Evolutionary conservation across 331 rosid species (phyloP).

Genomic region (Dryas integrifolia): DNA sequence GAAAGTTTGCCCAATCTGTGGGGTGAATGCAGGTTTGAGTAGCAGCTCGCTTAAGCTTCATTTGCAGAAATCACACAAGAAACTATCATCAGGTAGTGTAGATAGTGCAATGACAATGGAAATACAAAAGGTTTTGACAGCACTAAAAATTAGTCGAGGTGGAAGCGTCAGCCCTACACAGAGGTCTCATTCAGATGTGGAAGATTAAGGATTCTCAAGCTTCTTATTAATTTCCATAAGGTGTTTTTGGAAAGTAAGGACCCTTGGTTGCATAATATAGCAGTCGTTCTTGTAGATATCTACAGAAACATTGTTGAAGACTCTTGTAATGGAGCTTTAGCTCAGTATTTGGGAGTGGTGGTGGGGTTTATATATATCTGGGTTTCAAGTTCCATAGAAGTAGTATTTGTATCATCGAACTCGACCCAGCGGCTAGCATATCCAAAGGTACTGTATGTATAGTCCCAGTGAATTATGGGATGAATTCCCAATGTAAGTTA

Average conservation of each 20-base stretch:
- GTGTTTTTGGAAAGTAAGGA: neutral
- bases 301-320: neutral
- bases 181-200: conserved; percentile 48
- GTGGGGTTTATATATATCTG: neutral
- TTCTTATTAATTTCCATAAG: neutral
- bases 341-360: neutral
- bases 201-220: conserved; percentile 14
- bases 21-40: conserved; percentile 85
- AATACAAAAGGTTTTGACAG: conserved; percentile 72
- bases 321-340: neutral
- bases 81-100: conserved; percentile 84
- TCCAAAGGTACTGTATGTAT: too few relatives aligned
- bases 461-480: too few relatives aligned
- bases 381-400: neutral
- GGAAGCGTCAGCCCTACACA: conserved; percentile 82
- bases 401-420: too few relatives aligned
- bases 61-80: conserved; percentile 80
- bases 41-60: conserved; percentile 89
- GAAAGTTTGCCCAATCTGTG: conserved; percentile 90
- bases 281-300: neutral
- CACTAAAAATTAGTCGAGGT: conserved; percentile 61
- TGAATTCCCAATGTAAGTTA: too few relatives aligned
- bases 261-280: neutral
- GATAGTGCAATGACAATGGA: conserved; percentile 97
- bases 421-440: too few relatives aligned